Base-by-base conservation (phyloP, 176 grass and related monocot species). In the Melocanna baccifera region DNA sequence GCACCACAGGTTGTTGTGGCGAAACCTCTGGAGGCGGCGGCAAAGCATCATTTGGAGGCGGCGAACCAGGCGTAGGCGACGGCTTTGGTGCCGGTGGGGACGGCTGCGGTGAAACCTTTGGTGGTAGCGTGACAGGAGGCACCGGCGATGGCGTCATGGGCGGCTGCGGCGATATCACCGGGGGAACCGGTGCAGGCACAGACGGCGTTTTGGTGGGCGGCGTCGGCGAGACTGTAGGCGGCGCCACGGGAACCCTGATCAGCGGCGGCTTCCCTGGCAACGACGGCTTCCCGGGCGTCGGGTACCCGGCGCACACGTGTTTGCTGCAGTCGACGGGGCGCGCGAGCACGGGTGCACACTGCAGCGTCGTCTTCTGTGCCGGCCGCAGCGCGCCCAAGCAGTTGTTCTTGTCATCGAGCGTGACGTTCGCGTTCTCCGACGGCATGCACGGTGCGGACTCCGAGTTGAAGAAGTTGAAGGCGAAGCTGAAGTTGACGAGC, bases 401-500 rank as follows among this genome's bases (percentile, higher is more conserved):
- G 46, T 92, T 92, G 62, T 50, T 66, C 18, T 2, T 52, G 46
- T 92, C 90, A 43, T 89, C 79, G 10, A 93, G 76, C 52, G 45
- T 73, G 0, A 80, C 82, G 0, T 15, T 1, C 0, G 62, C 55
- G n/a, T 64, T 75, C 10, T 87, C 79, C 0, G 91, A 87, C 1
- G 87, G 74, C 78, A 78, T 72, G 45, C 88, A 93, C 2, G 62
- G n/a, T 0, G 36, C 29, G 0, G 91, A 63, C 78, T 90, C 91
- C 0, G 82, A 85, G n/a, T 88, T 73, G 82, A 93, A 93, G 86
- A 84, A 93, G 79, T 93, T 93, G 72, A n/a, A 47, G 13, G 91
- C 83, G 86, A 90, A 93, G 72, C 73, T 90, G 78, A 93, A 93
- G 83, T 90, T 90, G n/a, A 85, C 78, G 23, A 93, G 87, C 29